Evolutionary conservation across 306 rosid species (phyloP), one percentile per base, ranked within the genome.

Genomic region (Prosopis cineraria): DNA sequence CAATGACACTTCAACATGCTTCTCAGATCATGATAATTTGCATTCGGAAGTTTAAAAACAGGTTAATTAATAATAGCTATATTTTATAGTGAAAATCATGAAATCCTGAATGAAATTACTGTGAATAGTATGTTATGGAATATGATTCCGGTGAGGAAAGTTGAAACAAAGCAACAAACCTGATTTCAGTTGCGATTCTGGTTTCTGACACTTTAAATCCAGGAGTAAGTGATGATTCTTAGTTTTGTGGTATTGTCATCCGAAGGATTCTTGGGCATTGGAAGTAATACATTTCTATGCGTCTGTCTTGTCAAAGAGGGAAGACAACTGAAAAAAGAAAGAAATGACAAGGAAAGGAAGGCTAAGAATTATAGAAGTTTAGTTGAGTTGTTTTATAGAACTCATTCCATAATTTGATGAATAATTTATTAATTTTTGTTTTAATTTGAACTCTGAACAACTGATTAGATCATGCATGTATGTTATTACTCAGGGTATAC

Each of bases 401-500:
- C 8, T 67, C 72, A 27, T 39, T 39, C 3, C 40, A 34, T 67
- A 22, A 67, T 37, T 39, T 39, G 52, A 67, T 39, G 72, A 39
- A 67, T 40, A 12, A 3, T 40, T 41, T 67, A 5, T 25, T 3
- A n/a, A n/a, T 19, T 22, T 39, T 11, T 10, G 10, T 39, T 43
- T 20, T 22, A 12, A 13, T 25, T 27, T 58, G 36, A 27, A 55
- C n/a, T 67, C 33, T 4, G n/a, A 67, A 67, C 11, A 10, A 39
- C 72, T 67, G 22, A 67, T 20, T 24, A 67, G 50, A 24, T n/a
- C n/a, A n/a, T 67, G 52, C 52, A 4, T 67, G n/a, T 22, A 67
- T 67, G 17, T 13, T 11, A 65, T n/a, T 72, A 72, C 56, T 74
- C 87, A 93, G 98, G 99, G 13, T 95, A 93, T 82, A 73, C 90